Conservation (phyloP, 306 rosid genomes). For the Cucurbita ficifolia region DNA sequence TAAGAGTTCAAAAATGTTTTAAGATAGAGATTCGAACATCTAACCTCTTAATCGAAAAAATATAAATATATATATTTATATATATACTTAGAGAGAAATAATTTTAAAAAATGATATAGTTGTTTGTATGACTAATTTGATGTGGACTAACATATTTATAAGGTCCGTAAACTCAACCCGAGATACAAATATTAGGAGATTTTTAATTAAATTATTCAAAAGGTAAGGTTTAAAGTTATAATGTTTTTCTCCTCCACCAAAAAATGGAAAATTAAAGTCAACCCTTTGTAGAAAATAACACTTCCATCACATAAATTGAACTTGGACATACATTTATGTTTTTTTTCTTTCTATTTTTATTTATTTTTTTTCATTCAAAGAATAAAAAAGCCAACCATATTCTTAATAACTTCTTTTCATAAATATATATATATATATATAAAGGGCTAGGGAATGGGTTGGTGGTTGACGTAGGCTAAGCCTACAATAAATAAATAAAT, state of each 20-base stretch:
- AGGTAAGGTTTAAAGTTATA: neutral
- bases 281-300: neutral
- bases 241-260: neutral
- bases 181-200: no score
- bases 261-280: neutral
- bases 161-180: no score
- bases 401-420: no score
- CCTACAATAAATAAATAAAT: neutral
- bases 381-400: neutral
- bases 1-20: no score
- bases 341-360: neutral
- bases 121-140: no score
- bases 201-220: neutral
- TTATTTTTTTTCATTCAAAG: neutral
- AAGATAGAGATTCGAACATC: no score
- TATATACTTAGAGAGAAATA: no score
- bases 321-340: neutral
- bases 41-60: no score
- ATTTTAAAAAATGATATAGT: no score
- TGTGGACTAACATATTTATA: no score
- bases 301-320: conserved; percentile 3
- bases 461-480: neutral
- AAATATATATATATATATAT: no score
- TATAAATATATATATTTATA: no score
- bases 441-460: conserved; percentile 1